Evolutionary conservation across 2,329 filamentous ascomycete genomes (phyloP), one percentile per base, ranked within the genome.

Genomic region (Botryotinia calthae): DNA sequence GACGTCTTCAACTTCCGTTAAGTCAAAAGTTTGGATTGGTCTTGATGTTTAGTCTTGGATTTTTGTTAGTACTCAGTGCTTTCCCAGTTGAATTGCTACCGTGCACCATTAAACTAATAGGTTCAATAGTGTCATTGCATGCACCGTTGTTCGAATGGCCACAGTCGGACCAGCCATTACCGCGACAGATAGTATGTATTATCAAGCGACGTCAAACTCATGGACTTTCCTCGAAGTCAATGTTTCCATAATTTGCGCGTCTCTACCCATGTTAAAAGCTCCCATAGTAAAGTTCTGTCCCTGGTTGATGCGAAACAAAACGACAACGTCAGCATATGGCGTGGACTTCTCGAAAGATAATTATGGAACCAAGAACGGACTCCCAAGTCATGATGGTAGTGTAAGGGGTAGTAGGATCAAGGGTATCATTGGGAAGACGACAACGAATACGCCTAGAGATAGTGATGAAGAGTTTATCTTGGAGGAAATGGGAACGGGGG

Each of bases 211-310:
- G 25, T 64, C 63, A 7, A 37, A 64, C 48, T 34, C 79, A 44
- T 82, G 81, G 81, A 80, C 79, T 34, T 74, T 79, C n/a, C 78
- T 81, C 70, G 81, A 51, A 74, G 74, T 76, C 31, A 77, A 79
- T 46, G 76, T 79, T 16, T 84, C 82, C 25, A 84, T 85, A 34
- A 80, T 81, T 42, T 84, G 80, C 10, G 84, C 62, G 84, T 83
- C 65, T 83, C 84, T n/a, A 8, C 54, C n/a, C 2, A 51, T 51
- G 9, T 46, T 61, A 22, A 61, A 59, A 70, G n/a, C 31, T 20
- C n/a, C 54, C 8, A 31, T 70, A 42, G n/a, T 70, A 34, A 70
- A 37, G 28, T 70, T 48, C 28, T 61, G 56, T n/a, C 54, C 67
- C 16, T 59, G 67, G 67, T 18, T 61, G 22, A 70, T 70, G 67